Percentiles rank a stretch among this genome's conserved stretches.
These are phyloP conservation scores for Xylariaceae sp. DNA, from an alignment of 2,329 filamentous ascomycete genomes.

Conservation along the genomic window DNA sequence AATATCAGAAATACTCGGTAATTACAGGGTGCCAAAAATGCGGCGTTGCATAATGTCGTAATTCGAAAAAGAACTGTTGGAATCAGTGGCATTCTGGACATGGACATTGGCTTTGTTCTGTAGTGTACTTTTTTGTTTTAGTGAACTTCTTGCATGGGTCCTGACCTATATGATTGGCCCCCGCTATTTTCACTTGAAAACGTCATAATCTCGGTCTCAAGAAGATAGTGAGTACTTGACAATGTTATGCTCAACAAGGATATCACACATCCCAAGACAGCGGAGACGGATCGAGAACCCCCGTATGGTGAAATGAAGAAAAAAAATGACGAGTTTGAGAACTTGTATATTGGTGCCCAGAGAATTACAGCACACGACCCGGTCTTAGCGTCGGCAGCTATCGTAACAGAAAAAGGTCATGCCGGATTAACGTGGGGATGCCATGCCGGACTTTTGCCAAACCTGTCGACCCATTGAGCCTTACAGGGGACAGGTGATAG, in stretches of 20 bases:
- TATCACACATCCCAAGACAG: conserved; percentile 10
- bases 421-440: conserved; percentile 17
- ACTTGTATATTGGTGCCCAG: conserved; percentile 21
- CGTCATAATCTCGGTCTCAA: neutral
- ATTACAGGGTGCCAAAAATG: no score
- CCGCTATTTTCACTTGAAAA: conserved; percentile 9
- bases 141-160: neutral
- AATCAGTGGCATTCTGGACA: neutral
- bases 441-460: conserved; percentile 23
- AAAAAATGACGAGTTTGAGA: conserved; percentile 15
- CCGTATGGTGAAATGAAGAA: conserved; percentile 13
- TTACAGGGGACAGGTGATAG: conserved; percentile 13
- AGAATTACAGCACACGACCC: conserved; percentile 19
- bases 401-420: conserved; percentile 11
- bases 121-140: neutral
- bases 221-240: neutral
- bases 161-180: neutral
- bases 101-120: neutral
- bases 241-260: conserved; percentile 12
- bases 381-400: conserved; percentile 19
- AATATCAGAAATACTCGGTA: no score
- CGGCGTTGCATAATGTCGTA: neutral
- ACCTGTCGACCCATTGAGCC: conserved; percentile 15
- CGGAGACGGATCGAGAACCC: conserved; percentile 20
- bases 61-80: no score